Evolutionary conservation across 2,329 filamentous ascomycete genomes (phyloP), one percentile per base, ranked within the genome.

Genomic region (Teratosphaeria epicoccoides): DNA sequence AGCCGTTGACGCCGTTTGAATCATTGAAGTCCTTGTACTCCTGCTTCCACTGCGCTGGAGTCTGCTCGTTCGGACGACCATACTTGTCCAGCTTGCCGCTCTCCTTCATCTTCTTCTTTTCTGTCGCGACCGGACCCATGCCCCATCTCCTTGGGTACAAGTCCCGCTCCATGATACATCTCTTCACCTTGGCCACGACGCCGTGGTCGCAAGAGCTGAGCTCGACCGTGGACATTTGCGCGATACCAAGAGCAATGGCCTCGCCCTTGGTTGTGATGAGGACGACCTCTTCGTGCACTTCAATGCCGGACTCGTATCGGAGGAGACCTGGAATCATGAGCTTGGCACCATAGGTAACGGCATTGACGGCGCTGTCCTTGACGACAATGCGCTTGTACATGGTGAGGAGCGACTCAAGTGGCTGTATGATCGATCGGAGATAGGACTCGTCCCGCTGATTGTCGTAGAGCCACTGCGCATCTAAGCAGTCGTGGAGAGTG

Each of bases 71-170:
- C 63, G 87, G 73, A 53, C 90, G 85, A 61, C 93, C 93, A 64
- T 83, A 97, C 84, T 98, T 98, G 78, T 98, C 93, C 55, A 98
- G 85, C 76, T 96, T 95, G 71, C 93, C 93, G 61, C 88, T 87
- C 49, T 90, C 88, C 83, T 97, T 97, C 78, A 98, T 83, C 82
- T 97, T 96, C 86, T 98, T 98, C 84, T 98, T 98, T 80, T 97
- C 89, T 47, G 85, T 75, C 47, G 93, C 93, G 55, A 91, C 84
- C 49, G 93, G 91, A 56, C 93, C 93, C 67, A 97, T 82, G 60
- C 93, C 93, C 93, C 93, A 98, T 77, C 91, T 80, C 70, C 89
- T 82, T 58, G 93, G 93, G 80, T 98, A 98, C 54, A 97, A 79
- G 70, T 97, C 93, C 64, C 93, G 87, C 79, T 98, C 93, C 93